These are phyloP conservation scores for Suhomyces emberorum DNA, from an alignment of 805 yeast genomes.

Conservation along the genomic window DNA sequence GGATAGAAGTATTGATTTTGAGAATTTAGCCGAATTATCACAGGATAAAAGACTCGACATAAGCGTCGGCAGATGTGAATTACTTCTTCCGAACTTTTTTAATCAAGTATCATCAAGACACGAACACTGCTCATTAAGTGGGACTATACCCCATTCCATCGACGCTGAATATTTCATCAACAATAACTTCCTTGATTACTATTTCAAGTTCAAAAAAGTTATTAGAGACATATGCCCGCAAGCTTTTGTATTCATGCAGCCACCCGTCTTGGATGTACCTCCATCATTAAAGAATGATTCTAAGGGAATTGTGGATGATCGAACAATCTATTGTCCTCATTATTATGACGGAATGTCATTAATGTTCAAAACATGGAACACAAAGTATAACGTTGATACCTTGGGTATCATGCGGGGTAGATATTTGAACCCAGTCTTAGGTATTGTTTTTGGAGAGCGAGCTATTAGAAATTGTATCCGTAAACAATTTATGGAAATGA, in stretches of 20 bases:
- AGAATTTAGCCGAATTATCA: conserved; percentile 16
- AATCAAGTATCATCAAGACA: conserved; percentile 29
- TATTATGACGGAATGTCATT: conserved; percentile 93
- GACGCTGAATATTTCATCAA: conserved; percentile 56
- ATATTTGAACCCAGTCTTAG: conserved; percentile 68
- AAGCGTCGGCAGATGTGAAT: conserved; percentile 18
- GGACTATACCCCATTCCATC: conserved; percentile 4
- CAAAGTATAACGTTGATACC: conserved; percentile 79
- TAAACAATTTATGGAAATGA: conserved; percentile 65
- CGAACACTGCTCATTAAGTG: conserved; percentile 22
- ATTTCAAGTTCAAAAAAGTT: conserved; percentile 45
- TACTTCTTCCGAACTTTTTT: conserved; percentile 31
- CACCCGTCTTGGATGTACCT: conserved; percentile 78
- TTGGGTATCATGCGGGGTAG: conserved; percentile 79
- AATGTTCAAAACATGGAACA: conserved; percentile 89
- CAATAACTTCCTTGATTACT: conserved; percentile 61
- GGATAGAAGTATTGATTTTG: conserved; percentile 20
- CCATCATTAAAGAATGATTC: conserved; percentile 56
- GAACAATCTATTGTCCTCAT: conserved; percentile 80
- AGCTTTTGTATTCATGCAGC: conserved; percentile 64
- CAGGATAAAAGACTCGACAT: conserved; percentile 28
- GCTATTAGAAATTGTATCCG: conserved; percentile 71
- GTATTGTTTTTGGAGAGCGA: conserved; percentile 77
- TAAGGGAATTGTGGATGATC: conserved; percentile 51
- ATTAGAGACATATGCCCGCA: conserved; percentile 46